Base-by-base conservation (phyloP, 2,329 filamentous ascomycete species). In the Fusarium hainanense region DNA sequence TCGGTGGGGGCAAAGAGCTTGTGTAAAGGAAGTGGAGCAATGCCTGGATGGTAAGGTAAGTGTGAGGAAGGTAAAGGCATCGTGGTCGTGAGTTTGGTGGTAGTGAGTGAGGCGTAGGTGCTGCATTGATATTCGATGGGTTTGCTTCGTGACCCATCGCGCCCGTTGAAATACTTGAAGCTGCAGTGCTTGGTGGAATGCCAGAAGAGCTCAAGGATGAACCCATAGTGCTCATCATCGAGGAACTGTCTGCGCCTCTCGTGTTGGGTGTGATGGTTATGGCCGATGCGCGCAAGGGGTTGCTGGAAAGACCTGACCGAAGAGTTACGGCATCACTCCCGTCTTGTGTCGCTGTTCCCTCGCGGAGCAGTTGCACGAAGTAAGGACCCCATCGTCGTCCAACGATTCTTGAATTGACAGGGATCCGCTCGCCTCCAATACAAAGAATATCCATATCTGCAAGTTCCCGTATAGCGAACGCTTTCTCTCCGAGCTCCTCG, bases 391-490 rank as follows among this genome's bases (percentile, higher is more conserved):
- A 99, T 76, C 96, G 87, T 28, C 93, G 88, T 12, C 92, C 91
- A 18, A 98, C 86, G 18, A 99, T 88, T 60, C 94, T 89, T 9
- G 96, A 98, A 79, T 97, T 99, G 71, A 98, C 92, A 0, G 96
- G 93, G 71, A 98, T 93, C 20, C 94, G 89, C 77, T 98, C 95
- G 23, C 95, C 95, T 21, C 92, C 92, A 43, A 97, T 90, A 54
- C 95, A 96, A 28, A 98, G 85, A 62, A 99, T 93, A 76, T 98
- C 96, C 96, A 99, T 99, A 74, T 99, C 96, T 4, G 93, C 88
- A 58, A 99, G 84, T 79, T 98, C 96, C n/a, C 90, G 89, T 77
- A 97, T 84, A 2, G 86, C 86, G 67, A 97, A 83, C 1, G 93
- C 92, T 78, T 93, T 89, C 70, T 93, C 91, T 7, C 96, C 96